phyloP scores from a whole-genome alignment of 495 filamentous ascomycete genomes.

The Ascobolus immersus region DNA sequence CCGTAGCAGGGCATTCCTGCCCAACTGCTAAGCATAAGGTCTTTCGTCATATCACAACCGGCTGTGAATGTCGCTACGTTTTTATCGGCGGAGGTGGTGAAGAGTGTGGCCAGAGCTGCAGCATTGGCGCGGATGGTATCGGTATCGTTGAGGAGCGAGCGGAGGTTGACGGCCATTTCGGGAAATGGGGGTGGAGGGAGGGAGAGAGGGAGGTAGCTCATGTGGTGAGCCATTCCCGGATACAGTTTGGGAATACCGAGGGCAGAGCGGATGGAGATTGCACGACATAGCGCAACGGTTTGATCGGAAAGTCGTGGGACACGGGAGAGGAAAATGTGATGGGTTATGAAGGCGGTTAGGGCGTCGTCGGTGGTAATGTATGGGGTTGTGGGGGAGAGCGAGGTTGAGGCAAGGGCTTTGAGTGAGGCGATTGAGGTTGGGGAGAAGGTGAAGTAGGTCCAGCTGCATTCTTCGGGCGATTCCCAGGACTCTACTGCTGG shows the following conservation, averaged over 20 bases:
- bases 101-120: conserved; percentile 21
- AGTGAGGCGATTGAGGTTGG: conserved; percentile 17
- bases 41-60: conserved; percentile 15
- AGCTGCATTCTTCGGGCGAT: conserved; percentile 14
- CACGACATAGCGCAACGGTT: conserved; percentile 20
- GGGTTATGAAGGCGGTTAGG: conserved; percentile 27
- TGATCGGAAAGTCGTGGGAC: conserved; percentile 16
- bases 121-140: conserved; percentile 17
- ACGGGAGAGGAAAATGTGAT: conserved; percentile 22
- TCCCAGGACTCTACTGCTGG: conserved; percentile 5
- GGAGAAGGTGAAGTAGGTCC: conserved; percentile 22
- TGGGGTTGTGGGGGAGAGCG: conserved; percentile 13
- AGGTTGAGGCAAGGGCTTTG: conserved; percentile 20
- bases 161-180: conserved; percentile 21
- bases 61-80: conserved; percentile 13
- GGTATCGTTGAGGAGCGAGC: conserved; percentile 20
- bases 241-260: conserved; percentile 22
- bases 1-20: conserved; percentile 21
- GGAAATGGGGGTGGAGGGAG: too few relatives aligned
- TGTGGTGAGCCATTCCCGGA: conserved; percentile 22
- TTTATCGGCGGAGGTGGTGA: conserved; percentile 17
- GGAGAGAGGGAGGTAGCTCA: too few relatives aligned
- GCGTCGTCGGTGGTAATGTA: conserved; percentile 26
- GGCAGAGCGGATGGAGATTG: conserved; percentile 26
- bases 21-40: conserved; percentile 31